A percentile compares a stretch with the other conserved stretches of the same genome.
Evolutionary conservation across 306 rosid species (phyloP).

Genomic region (Castanopsis chinensis): DNA sequence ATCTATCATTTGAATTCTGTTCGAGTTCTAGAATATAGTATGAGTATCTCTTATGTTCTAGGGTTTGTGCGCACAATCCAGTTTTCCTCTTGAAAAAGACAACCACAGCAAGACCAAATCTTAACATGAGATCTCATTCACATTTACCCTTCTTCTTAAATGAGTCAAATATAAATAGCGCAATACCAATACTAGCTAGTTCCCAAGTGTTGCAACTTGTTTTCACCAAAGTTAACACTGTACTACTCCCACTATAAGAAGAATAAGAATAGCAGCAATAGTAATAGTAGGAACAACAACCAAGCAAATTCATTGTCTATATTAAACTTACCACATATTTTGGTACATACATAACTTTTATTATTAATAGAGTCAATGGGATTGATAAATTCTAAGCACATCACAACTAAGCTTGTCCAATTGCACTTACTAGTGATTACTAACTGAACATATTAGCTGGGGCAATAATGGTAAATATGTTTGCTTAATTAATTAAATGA

Average conservation of each 20-base stretch:
- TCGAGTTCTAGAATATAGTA: neutral
- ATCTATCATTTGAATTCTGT: neutral
- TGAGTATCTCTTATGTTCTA: neutral
- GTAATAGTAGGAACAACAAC: neutral
- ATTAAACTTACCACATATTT: too few relatives aligned
- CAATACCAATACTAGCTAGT: too few relatives aligned
- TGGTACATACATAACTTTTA: too few relatives aligned
- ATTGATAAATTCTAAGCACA: neutral
- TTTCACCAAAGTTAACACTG: neutral
- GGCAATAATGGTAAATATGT: conserved; percentile 9
- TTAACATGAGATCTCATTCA: conserved; percentile 15
- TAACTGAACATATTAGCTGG: neutral
- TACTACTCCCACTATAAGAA: neutral
- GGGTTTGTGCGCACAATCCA: conserved; percentile 16
- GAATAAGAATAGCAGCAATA: neutral
- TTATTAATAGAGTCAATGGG: neutral
- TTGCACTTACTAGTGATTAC: neutral
- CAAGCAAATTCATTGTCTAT: too few relatives aligned
- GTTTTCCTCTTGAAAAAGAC: conserved; percentile 33
- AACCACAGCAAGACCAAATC: conserved; percentile 25
- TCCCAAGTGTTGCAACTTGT: neutral
- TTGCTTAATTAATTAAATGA: conserved; percentile 11
- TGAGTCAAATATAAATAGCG: conserved; percentile 19
- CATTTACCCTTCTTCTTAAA: conserved; percentile 11
- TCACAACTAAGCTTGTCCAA: neutral